A percentile compares a stretch with the other conserved stretches of the same genome.
phyloP scores from a whole-genome alignment of 805 yeast genomes.

The Candida patagonica region DNA sequence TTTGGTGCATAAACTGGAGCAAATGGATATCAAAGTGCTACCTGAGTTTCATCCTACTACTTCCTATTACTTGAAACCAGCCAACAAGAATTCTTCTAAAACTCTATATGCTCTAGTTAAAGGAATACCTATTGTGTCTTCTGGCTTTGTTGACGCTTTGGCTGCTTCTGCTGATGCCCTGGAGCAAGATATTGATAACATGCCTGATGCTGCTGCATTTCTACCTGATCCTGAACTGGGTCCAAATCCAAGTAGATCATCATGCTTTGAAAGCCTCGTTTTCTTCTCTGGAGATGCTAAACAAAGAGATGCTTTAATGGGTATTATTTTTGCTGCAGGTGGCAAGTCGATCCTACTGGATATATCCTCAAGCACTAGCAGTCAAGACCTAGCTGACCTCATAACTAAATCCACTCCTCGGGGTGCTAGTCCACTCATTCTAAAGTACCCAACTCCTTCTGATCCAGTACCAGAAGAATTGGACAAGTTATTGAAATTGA shows the following conservation, averaged over 20 bases:
- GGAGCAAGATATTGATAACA: slow-evolving; percentile 16
- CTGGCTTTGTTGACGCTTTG: slow-evolving; percentile 20
- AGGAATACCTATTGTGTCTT: slow-evolving; percentile 25
- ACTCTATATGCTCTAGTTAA: slow-evolving; percentile 27
- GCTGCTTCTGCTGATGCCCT: slow-evolving; percentile 10
- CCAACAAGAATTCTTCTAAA: slow-evolving; percentile 20
- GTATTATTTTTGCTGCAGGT: slow-evolving; percentile 22
- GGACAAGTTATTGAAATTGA: slow-evolving; percentile 10
- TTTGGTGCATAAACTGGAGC: slow-evolving; percentile 14
- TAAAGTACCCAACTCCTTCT: slow-evolving; percentile 13
- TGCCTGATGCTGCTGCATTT: slow-evolving; percentile 23
- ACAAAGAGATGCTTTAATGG: slow-evolving; percentile 19
- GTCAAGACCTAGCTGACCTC: slow-evolving; percentile 1
- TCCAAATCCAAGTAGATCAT: slow-evolving; percentile 19
- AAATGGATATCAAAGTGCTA: slow-evolving; percentile 24
- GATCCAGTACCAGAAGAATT: slow-evolving; percentile 4
- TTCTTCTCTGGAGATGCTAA: slow-evolving; percentile 22
- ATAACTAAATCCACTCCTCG: neutral
- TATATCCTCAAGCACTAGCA: neutral
- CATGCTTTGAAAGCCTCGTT: slow-evolving; percentile 18
- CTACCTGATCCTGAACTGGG: slow-evolving; percentile 19
- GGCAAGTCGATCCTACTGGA: slow-evolving; percentile 14
- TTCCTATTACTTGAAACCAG: slow-evolving; percentile 21
- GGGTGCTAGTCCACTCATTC: slow-evolving; percentile 2
- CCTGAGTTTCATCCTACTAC: slow-evolving; percentile 18